Conservation (phyloP, 2,329 filamentous ascomycete genomes). For the Diaporthe citriasiana region DNA sequence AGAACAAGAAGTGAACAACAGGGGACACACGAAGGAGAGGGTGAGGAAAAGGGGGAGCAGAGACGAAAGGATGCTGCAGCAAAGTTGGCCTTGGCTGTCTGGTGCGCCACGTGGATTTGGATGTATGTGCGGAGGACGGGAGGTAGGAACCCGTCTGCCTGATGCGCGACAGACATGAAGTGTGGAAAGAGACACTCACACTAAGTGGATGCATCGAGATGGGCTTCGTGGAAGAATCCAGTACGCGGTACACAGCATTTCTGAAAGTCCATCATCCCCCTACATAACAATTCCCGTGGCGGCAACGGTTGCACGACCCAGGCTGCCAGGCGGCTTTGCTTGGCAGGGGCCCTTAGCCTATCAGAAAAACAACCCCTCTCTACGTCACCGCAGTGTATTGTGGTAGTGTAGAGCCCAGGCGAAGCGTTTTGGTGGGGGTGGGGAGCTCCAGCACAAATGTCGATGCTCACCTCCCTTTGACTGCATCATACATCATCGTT, state of each 20-base stretch:
- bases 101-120: slow-evolving; percentile 11
- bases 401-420: no score
- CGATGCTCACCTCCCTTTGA: slow-evolving; percentile 6
- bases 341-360: slow-evolving; percentile 12
- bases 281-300: background rate
- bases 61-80: background rate
- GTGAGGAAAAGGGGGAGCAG: background rate
- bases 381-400: slow-evolving; percentile 2
- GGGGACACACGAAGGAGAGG: background rate
- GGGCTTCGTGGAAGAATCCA: background rate
- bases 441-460: background rate
- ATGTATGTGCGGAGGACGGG: background rate
- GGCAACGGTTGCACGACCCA: background rate
- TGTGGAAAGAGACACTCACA: background rate
- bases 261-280: slow-evolving; percentile 14
- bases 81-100: background rate
- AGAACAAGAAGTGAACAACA: background rate
- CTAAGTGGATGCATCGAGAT: background rate
- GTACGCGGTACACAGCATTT: slow-evolving; percentile 5
- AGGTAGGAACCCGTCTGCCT: background rate
- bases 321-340: no score
- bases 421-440: background rate
- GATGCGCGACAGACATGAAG: background rate
- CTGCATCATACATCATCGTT: background rate
- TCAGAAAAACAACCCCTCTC: background rate